Evolutionary conservation across 2,329 filamentous ascomycete species (phyloP), one percentile per base, ranked within the genome.

Genomic region (Calonectria multiphialidica): DNA sequence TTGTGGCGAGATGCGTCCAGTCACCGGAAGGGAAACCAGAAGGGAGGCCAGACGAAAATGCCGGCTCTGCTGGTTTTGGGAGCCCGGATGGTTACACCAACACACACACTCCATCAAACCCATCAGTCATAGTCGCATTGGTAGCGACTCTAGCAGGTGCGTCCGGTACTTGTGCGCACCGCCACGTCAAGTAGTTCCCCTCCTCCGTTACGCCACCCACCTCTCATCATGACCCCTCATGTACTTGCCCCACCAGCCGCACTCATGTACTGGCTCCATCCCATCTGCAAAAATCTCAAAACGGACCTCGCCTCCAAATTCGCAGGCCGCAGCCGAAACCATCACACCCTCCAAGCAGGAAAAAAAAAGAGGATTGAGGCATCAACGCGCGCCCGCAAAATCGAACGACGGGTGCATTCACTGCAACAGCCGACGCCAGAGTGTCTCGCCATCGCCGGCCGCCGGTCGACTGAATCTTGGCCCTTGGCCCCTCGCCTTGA

Each of bases 361-460:
- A 68, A 73, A 68, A 65, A 50, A 63, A 62, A 42, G 55, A 69
- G 44, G 62, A 30, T 59, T 50, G 55, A 57, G 77, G 77, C 65
- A 59, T 75, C 71, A 71, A 78, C 70, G 35, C 74, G 67, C 71
- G 72, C 73, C 63, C 55, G 40, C 37, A 66, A 69, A 69, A 74
- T 79, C 77, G 73, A 78, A 79, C 77, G 76, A 79, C 71, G 72
- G 68, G 65, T 79, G 77, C 77, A 73, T 73, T 68, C 30, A 53
- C 40, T 66, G 70, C 72, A 68, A 74, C 72, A 63, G 49, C 44
- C 62, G 47, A 70, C 61, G 40, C 44, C 40, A 63, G 59, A 70
- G 23, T 50, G 63, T 78, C 74, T 76, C 71, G 65, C 71, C 74
- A 77, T 76, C 62, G 16, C 53, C 21, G n/a, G 33, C 33, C 35